Base-by-base conservation (phyloP, 768 basidiomycete species). In the Multifurca ochricompacta region DNA sequence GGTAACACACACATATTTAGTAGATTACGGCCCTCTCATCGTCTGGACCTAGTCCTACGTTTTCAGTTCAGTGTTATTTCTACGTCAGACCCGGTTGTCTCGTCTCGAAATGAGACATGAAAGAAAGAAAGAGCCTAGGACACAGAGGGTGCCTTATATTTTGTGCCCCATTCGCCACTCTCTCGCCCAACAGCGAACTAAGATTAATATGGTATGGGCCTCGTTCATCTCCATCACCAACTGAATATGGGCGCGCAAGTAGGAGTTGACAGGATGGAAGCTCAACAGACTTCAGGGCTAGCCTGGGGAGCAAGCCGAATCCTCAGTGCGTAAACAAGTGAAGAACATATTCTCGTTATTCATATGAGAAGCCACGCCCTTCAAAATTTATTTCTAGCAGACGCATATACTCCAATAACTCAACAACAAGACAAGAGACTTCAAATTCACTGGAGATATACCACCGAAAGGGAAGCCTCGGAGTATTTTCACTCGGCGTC, bases 271-370 rank as follows among this genome's bases (percentile, higher is more conserved):
- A 46, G 46, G 28, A 40, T 16, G 51, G 40, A 16, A 41, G 46
- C 10, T 41, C n/a, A 5, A 58, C 35, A 2, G 42, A 39, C 6
- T n/a, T 28, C 10, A 58, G 16, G 2, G 57, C 47, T 8, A 47
- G 46, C 46, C 16, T 32, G 8, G 39, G 49, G 13, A 41, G 11
- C 51, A 43, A 56, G 40, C 58, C 66, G 55, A 53, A 67, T 49
- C 51, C 68, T 69, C 21, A 73, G 43, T 7, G 68, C 56, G 63
- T 51, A 11, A 63, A 60, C 30, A 63, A 35, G 30, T 62, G 49
- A n/a, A 67, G 54, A 10, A 67, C 61, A 8, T 64, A 63, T 6
- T 56, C 54, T 61, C 66, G 64, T 27, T 60, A 53, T 18, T 61
- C 59, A 37, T 56, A 62, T 9, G 54, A 50, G n/a, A 55, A 23